Evolutionary conservation across 495 filamentous ascomycete species (phyloP), one percentile per base, ranked within the genome.

Genomic region (Penicillium mononematosum): DNA sequence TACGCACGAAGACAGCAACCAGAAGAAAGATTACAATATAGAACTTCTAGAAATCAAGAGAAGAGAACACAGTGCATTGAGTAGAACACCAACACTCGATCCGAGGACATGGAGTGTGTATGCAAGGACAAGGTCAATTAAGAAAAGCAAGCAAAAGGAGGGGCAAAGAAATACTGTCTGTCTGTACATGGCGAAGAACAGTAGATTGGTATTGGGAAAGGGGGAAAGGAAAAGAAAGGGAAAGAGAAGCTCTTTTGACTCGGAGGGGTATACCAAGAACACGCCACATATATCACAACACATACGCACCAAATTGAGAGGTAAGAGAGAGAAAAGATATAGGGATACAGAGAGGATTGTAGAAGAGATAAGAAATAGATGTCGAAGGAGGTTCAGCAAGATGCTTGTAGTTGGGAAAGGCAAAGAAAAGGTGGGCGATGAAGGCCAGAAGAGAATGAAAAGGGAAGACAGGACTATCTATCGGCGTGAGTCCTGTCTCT

Each of bases 251-350:
- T 56, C 63, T 68, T 68, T 62, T 60, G 61, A 64, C 58, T 64
- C 58, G 41, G 58, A 59, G 59, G 65, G 65, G 65, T 66, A 66
- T 66, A 66, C 63, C 65, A 68, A 61, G 50, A 66, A 68, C 65
- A 68, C 66, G 63, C 58, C 65, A 68, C 65, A 63, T 61, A 63
- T 59, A 66, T 66, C 60, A 61, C 59, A 50, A 59, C 57, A 59
- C 58, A 56, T 51, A 63, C 49, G 47, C 38, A 31, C 12, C 45
- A 44, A 25, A 61, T n/a, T 31, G 45, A 43, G 54, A 47, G 41
- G 24, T 29, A 43, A 42, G 36, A 49, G 45, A 56, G 25, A 34
- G 51, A 46, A 25, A 27, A 8, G 19, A 43, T n/a, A 39, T 39
- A 39, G 36, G n/a, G 36, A 17, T 39, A 39, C 36, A 39, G 36